Evolutionary conservation across 495 filamentous ascomycete genomes (phyloP).

Genomic region (Beverwykella pulmonaria): DNA sequence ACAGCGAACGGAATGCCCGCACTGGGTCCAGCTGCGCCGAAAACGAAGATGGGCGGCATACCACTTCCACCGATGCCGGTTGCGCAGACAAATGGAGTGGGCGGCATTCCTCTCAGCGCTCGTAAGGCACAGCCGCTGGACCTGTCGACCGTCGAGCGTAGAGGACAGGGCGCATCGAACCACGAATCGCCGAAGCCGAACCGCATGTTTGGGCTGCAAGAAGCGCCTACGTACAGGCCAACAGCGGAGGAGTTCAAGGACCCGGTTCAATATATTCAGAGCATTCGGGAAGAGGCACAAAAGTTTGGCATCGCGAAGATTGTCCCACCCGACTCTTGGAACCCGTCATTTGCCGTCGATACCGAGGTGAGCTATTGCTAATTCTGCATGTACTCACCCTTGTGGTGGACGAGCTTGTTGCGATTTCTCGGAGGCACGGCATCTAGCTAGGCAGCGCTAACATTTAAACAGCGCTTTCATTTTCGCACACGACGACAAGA

Average conservation of each 20-base stretch:
- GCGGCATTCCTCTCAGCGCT: conserved; percentile 62
- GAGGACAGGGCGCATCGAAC: conserved; percentile 73
- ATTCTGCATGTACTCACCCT: background rate
- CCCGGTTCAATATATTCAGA: conserved; percentile 87
- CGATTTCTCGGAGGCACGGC: background rate
- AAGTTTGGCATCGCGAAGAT: conserved; percentile 94
- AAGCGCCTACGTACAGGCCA: conserved; percentile 89
- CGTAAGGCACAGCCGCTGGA: conserved; percentile 75
- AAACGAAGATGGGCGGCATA: conserved; percentile 28
- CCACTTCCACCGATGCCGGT: conserved; percentile 18
- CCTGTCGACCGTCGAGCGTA: conserved; percentile 85
- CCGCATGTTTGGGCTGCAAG: conserved; percentile 79
- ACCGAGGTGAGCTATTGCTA: conserved; percentile 72
- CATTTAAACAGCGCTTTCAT: conserved; percentile 75
- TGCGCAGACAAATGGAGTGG: conserved; percentile 36
- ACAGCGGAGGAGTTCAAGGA: conserved; percentile 94
- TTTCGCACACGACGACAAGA: conserved; percentile 97
- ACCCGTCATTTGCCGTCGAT: conserved; percentile 92
- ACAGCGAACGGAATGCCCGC: conserved; percentile 19
- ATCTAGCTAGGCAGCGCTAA: conserved; percentile 26
- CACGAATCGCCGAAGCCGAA: conserved; percentile 75
- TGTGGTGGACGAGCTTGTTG: background rate
- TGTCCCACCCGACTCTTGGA: conserved; percentile 91
- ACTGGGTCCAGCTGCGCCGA: conserved; percentile 27
- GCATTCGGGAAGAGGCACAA: conserved; percentile 78